Base-by-base conservation (phyloP, 306 rosid genomes). In the Carpinus fangiana region DNA sequence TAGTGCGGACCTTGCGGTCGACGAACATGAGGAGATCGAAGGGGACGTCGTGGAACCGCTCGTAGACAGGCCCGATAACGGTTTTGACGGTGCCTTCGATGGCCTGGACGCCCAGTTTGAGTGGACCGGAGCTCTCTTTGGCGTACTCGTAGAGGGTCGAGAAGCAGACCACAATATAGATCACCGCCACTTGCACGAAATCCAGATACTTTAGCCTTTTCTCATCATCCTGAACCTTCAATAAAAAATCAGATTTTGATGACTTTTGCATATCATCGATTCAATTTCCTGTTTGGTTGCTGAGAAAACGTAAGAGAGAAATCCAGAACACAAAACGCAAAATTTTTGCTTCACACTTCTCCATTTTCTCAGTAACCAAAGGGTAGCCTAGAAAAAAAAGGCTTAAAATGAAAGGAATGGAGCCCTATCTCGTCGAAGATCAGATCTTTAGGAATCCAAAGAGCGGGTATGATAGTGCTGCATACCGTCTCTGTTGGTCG, bases 111-210 rank as follows among this genome's bases (percentile, higher is more conserved):
- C 92, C 88, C 53, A 73, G 75, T 57, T 75, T 88, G 8, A 88
- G 76, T 7, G 90, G 87, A 72, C 88, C 90, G 71, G 92, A 78
- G 79, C 84, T 86, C 14, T 82, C 90, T 75, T 86, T 88, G 17
- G 92, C 88, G 80, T 46, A 81, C 50, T 81, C 83, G 72, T 88
- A 88, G 43, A 88, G 23, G 36, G 56, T 82, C 2, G 85, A 52
- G 82, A 86, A 73, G 81, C 86, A 84, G 17, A 81, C 60, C 7
- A 57, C 3, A 18, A 52, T 43, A 67, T 86, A 86, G 56, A 82
- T 84, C 74, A 84, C 86, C 43, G 88, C 89, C 68, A 77, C 84
- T 82, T 82, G 85, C 7, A 84, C 84, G 72, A 84, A 86, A 8
- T 84, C 85, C 83, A 88, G 73, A 78, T 88, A 78, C 82, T 86